Evolutionary conservation across 495 filamentous ascomycete genomes (phyloP).

Genomic region (Trichoderma erinaceum): DNA sequence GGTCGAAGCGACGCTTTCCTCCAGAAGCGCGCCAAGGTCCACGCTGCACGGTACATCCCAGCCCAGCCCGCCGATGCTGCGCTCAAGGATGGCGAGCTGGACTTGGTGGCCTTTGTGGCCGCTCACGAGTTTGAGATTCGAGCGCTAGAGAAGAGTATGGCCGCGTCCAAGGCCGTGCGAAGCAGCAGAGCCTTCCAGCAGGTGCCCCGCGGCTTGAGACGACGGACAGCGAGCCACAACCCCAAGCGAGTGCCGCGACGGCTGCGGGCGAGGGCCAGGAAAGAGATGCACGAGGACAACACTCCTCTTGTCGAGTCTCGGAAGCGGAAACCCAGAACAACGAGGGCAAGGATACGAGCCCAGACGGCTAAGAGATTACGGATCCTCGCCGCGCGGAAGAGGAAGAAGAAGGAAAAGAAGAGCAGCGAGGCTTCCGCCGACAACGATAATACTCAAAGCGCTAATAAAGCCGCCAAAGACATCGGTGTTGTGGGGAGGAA

Average conservation of each 20-base stretch:
- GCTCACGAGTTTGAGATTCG: constrained; percentile 84
- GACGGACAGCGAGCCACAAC: constrained; percentile 92
- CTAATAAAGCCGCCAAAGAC: constrained; percentile 15
- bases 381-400: constrained; percentile 54
- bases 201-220: constrained; percentile 74
- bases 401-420: constrained; percentile 47
- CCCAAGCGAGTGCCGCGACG: constrained; percentile 82
- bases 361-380: constrained; percentile 73
- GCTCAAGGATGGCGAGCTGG: constrained; percentile 69
- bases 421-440: constrained; percentile 18
- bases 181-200: constrained; percentile 79
- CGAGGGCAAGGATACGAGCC: constrained; percentile 64
- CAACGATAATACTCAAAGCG: not conserved
- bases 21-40: constrained; percentile 54
- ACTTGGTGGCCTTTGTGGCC: constrained; percentile 73
- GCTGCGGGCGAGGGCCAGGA: constrained; percentile 60
- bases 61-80: constrained; percentile 64
- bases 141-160: constrained; percentile 73
- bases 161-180: constrained; percentile 58
- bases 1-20: not conserved
- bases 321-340: constrained; percentile 62
- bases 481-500: constrained; percentile 22
- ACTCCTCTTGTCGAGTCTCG: constrained; percentile 74
- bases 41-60: constrained; percentile 65
- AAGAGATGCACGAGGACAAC: constrained; percentile 88